Evolutionary conservation across 2,329 filamentous ascomycete species (phyloP).

Genomic region (Colletotrichum sp.): DNA sequence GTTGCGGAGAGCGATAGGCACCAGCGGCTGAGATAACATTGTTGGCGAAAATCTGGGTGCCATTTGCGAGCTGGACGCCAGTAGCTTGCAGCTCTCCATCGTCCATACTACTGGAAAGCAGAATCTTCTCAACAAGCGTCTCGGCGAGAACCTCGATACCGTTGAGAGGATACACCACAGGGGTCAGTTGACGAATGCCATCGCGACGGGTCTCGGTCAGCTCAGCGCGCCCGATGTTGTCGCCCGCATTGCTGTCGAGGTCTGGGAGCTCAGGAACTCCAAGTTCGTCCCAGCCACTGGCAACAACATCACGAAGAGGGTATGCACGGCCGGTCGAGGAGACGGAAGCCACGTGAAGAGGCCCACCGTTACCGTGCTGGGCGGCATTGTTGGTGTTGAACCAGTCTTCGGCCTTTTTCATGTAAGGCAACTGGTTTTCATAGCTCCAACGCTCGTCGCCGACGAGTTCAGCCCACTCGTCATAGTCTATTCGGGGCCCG

Average conservation of each 20-base stretch:
- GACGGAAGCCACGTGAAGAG: constrained; percentile 36
- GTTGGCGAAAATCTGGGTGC: constrained; percentile 25
- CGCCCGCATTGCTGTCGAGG: constrained; percentile 27
- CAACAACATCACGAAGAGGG: constrained; percentile 38
- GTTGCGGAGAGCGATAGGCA: constrained; percentile 54
- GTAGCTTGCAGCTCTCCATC: constrained; percentile 21
- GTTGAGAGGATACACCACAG: constrained; percentile 27
- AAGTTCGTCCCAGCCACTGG: constrained; percentile 44
- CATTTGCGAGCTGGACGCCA: constrained; percentile 31
- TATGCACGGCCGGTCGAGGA: constrained; percentile 38
- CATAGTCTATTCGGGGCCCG: constrained; percentile 47
- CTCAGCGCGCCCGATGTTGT: constrained; percentile 36
- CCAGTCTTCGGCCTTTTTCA: constrained; percentile 19
- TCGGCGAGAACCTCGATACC: constrained; percentile 28
- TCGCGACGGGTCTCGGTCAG: constrained; percentile 29
- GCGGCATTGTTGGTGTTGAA: constrained; percentile 31
- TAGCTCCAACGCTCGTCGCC: constrained; percentile 45
- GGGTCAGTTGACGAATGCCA: constrained; percentile 28
- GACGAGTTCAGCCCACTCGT: constrained; percentile 41
- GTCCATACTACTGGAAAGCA: not conserved
- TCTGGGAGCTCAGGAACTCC: constrained; percentile 32
- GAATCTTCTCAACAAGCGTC: constrained; percentile 27
- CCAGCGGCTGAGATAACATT: constrained; percentile 49
- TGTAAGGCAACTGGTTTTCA: constrained; percentile 31
- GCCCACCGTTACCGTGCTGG: constrained; percentile 44